Percentiles rank a stretch among this genome's conserved stretches.
Conservation (phyloP, 1,284 basidiomycete species). For the Ustilago esculenta region DNA sequence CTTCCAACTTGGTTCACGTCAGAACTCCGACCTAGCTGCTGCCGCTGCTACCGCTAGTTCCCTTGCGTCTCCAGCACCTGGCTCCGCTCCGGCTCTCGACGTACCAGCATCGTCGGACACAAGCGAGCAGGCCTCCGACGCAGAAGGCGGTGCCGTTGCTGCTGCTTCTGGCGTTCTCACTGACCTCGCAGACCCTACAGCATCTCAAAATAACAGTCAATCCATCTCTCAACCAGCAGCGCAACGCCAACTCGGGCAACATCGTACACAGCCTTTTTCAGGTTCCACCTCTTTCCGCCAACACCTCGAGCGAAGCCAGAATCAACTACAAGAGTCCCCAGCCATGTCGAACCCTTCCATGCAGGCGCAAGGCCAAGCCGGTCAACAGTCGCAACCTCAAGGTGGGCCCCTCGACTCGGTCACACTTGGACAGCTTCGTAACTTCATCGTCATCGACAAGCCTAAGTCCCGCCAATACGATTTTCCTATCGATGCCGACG, state of each 20-base stretch:
- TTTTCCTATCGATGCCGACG: conserved; percentile 72
- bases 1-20: conserved; percentile 42
- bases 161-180: no score
- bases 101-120: background rate
- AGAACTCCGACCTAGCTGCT: conserved; percentile 23
- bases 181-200: no score
- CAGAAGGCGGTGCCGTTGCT: background rate
- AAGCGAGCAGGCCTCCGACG: background rate
- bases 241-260: conserved; percentile 10
- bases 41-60: conserved; percentile 20
- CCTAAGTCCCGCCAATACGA: conserved; percentile 51
- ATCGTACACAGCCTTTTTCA: conserved; percentile 11
- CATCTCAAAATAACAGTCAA: background rate
- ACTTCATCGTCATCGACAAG: conserved; percentile 47
- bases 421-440: conserved; percentile 52
- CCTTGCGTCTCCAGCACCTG: conserved; percentile 9
- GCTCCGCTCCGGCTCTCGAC: background rate
- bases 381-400: conserved; percentile 18
- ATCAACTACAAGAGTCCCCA: conserved; percentile 15
- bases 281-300: conserved; percentile 31
- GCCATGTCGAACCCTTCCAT: conserved; percentile 18
- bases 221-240: background rate
- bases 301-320: conserved; percentile 33
- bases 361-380: conserved; percentile 22
- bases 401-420: conserved; percentile 51